Base-by-base conservation (phyloP, 768 basidiomycete species). In the Trametes cingulata region DNA sequence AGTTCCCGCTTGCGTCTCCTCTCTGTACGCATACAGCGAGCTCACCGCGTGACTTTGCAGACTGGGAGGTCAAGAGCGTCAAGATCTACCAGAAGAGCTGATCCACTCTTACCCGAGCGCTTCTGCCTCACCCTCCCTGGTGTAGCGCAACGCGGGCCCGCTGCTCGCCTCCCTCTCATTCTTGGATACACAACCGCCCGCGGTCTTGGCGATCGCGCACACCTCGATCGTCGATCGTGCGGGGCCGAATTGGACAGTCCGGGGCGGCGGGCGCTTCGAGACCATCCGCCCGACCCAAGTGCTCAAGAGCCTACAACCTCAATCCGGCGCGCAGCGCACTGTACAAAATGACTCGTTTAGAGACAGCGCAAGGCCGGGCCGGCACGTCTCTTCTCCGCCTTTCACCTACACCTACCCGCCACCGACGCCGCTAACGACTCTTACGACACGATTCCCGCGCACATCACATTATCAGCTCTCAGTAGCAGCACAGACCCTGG, bases 21-120 rank as follows among this genome's bases (percentile, higher is more conserved):
- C 43, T 49, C 27, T 22, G 7, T 17, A 39, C 42, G 29, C 64
- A 50, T 52, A 33, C 17, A 36, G 25, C 41, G 19, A 45, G 40
- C 41, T 55, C 63, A 17, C 35, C 48, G 19, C 17, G 50, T 13
- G 6, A 15, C 36, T 49, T n/a, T 56, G 39, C 41, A 93, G 91
- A 91, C 69, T 93, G 91, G 91, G 90, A 93, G 74, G 84, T 94
- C 37, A 80, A 78, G 64, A 85, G 82, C 71, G 84, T 93, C 51
- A 83, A 84, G 75, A 82, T 91, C 63, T 94, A 88, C 72, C 85
- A 90, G 70, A 72, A 71, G 49, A 63, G 57, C 49, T 69, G 64
- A 19, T 67, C 51, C 58, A 4, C 20, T 35, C n/a, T 19, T 51
- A 24, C 50, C 35, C 36, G 48, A 12, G 46, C 46, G 43, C 43